Conservation (phyloP, 225 moss, liverwort and hornwort species). For the Sphagnum tenellum region DNA sequence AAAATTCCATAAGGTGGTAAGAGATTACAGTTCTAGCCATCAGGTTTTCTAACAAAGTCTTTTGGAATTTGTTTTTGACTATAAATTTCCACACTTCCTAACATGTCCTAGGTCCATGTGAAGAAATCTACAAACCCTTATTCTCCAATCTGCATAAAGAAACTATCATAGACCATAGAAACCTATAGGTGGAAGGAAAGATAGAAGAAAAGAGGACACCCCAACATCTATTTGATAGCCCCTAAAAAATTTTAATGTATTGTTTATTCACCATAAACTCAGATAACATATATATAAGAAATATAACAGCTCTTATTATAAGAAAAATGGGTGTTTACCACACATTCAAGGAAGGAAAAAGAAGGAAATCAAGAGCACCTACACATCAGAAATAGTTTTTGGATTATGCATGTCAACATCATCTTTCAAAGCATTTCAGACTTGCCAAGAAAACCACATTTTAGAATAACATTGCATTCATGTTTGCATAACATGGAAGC, state of each 20-base stretch:
- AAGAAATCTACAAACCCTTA: not conserved
- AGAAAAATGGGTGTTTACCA: too few relatives aligned
- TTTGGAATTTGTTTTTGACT: constrained; percentile 56
- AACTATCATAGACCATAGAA: too few relatives aligned
- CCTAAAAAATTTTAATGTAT: too few relatives aligned
- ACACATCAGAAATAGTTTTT: constrained; percentile 51
- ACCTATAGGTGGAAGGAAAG: too few relatives aligned
- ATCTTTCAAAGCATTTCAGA: constrained; percentile 81
- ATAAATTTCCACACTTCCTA: constrained; percentile 80
- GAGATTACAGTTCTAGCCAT: constrained; percentile 83
- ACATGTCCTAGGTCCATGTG: constrained; percentile 3
- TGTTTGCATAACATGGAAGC: not conserved
- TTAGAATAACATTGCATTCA: not conserved
- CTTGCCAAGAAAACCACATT: constrained; percentile 28
- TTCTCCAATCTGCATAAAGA: too few relatives aligned
- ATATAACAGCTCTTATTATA: too few relatives aligned
- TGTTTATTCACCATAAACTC: too few relatives aligned
- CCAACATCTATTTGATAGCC: too few relatives aligned
- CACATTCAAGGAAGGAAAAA: not conserved
- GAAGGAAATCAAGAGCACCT: constrained; percentile 9
- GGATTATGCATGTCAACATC: constrained; percentile 50
- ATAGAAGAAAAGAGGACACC: too few relatives aligned
- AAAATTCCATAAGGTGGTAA: too few relatives aligned
- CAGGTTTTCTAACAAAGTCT: constrained; percentile 41
- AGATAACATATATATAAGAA: too few relatives aligned